Evolutionary conservation across 352 stramenopile genomes (phyloP).

Genomic region (Thalassiosira livingstoniorum): DNA sequence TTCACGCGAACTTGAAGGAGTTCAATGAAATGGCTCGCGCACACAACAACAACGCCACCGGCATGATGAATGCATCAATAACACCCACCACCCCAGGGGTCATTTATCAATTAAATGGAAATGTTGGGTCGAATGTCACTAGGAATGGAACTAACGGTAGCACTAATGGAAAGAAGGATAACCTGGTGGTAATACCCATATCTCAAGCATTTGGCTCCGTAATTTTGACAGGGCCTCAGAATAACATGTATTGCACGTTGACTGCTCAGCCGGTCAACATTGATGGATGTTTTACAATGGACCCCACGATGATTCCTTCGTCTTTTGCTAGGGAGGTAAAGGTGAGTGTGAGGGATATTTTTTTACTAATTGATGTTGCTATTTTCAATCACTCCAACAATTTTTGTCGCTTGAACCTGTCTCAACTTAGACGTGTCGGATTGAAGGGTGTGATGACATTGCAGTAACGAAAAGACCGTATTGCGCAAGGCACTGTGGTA

Average conservation of each 20-base stretch:
- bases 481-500: slow-evolving; percentile 77
- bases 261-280: slow-evolving; percentile 20
- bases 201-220: slow-evolving; percentile 27
- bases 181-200: slow-evolving; percentile 18
- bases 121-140: too few relatives aligned
- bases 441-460: slow-evolving; percentile 78
- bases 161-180: slow-evolving; percentile 4
- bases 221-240: slow-evolving; percentile 22
- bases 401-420: slow-evolving; percentile 12
- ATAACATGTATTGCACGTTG: slow-evolving; percentile 45
- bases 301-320: too few relatives aligned
- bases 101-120: too few relatives aligned
- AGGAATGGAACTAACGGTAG: too few relatives aligned
- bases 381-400: neutral
- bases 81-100: too few relatives aligned
- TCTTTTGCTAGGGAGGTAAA: too few relatives aligned
- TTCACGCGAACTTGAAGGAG: slow-evolving; percentile 49
- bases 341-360: neutral
- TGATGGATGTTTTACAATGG: slow-evolving; percentile 27
- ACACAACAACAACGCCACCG: slow-evolving; percentile 20
- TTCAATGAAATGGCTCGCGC: slow-evolving; percentile 61
- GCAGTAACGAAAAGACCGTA: slow-evolving; percentile 71
- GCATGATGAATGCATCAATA: too few relatives aligned
- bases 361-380: neutral
- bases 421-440: slow-evolving; percentile 77